Conservation (phyloP, 2,329 filamentous ascomycete genomes). For the Neospermospora avenae region DNA sequence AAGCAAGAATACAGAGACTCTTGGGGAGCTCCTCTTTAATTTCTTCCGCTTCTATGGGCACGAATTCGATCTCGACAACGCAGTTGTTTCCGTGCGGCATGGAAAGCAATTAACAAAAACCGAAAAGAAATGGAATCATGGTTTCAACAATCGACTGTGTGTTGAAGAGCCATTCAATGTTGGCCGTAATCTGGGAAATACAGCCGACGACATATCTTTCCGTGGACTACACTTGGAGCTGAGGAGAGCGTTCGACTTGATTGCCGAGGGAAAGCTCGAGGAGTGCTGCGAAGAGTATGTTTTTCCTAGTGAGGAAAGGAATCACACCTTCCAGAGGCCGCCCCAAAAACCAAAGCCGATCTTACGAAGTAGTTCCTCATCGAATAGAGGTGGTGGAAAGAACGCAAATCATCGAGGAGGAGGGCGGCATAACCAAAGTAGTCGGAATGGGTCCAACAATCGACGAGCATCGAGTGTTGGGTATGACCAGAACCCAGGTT, state of each 20-base stretch:
- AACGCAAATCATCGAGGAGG: constrained; percentile 27
- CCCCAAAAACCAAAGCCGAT: constrained; percentile 49
- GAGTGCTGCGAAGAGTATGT: constrained; percentile 86
- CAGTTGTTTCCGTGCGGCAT: constrained; percentile 79
- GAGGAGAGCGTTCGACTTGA: constrained; percentile 78
- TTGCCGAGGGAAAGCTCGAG: constrained; percentile 73
- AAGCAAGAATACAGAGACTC: constrained; percentile 71
- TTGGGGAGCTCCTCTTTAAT: constrained; percentile 85
- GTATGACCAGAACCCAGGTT: constrained; percentile 30
- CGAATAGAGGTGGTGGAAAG: constrained; percentile 36
- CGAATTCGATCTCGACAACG: constrained; percentile 84
- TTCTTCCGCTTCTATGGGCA: constrained; percentile 96
- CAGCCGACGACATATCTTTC: constrained; percentile 92
- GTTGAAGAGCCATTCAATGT: constrained; percentile 97
- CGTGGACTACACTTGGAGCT: constrained; percentile 87
- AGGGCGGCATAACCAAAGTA: constrained; percentile 27
- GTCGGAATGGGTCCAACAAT: constrained; percentile 30
- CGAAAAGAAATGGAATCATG: constrained; percentile 84
- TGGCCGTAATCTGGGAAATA: constrained; percentile 87
- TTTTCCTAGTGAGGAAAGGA: constrained; percentile 72
- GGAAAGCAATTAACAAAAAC: constrained; percentile 75
- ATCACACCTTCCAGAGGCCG: constrained; percentile 50
- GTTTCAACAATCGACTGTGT: constrained; percentile 79
- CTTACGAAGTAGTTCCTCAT: constrained; percentile 56
- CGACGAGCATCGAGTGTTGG: constrained; percentile 34